A percentile compares a stretch with the other conserved stretches of the same genome.
These are phyloP conservation scores for Rachicladosporium sp. DNA, from an alignment of 2,329 filamentous ascomycete genomes.

Conservation along the genomic window DNA sequence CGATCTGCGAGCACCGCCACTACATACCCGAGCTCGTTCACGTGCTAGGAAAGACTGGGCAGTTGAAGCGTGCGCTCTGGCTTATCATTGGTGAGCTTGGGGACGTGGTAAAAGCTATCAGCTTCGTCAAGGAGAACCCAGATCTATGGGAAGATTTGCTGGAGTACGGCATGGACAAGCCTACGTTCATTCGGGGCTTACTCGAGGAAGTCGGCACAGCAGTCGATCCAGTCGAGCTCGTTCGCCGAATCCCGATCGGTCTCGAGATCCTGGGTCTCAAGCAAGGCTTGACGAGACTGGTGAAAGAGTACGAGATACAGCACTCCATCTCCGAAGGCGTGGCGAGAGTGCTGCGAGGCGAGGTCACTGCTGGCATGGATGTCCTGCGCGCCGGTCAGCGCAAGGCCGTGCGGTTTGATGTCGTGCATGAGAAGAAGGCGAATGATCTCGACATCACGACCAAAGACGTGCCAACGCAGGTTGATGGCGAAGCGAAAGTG, in stretches of 20 bases:
- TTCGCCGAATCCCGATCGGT: constrained; percentile 81
- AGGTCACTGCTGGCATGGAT: constrained; percentile 75
- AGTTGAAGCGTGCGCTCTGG: constrained; percentile 81
- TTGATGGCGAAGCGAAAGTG: constrained; percentile 13
- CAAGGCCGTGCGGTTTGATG: constrained; percentile 79
- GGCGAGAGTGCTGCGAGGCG: constrained; percentile 71
- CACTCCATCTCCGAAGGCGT: constrained; percentile 84
- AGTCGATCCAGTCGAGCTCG: constrained; percentile 82
- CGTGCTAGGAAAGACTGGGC: constrained; percentile 85
- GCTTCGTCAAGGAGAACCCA: constrained; percentile 83
- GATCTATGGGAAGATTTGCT: constrained; percentile 93
- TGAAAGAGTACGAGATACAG: constrained; percentile 93
- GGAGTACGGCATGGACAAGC: constrained; percentile 95
- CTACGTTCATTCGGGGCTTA: constrained; percentile 80
- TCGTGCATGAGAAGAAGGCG: constrained; percentile 31
- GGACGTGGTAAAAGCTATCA: constrained; percentile 84
- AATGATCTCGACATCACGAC: constrained; percentile 22
- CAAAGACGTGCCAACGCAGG: constrained; percentile 17
- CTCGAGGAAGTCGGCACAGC: constrained; percentile 89
- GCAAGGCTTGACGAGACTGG: constrained; percentile 78
- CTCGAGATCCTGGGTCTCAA: constrained; percentile 83
- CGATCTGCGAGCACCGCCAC: constrained; percentile 65
- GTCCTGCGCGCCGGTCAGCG: constrained; percentile 67
- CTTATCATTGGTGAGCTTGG: constrained; percentile 89
- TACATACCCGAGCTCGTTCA: constrained; percentile 93